Evolutionary conservation across 2,329 filamentous ascomycete species (phyloP).

Genomic region (Fusarium foetens): DNA sequence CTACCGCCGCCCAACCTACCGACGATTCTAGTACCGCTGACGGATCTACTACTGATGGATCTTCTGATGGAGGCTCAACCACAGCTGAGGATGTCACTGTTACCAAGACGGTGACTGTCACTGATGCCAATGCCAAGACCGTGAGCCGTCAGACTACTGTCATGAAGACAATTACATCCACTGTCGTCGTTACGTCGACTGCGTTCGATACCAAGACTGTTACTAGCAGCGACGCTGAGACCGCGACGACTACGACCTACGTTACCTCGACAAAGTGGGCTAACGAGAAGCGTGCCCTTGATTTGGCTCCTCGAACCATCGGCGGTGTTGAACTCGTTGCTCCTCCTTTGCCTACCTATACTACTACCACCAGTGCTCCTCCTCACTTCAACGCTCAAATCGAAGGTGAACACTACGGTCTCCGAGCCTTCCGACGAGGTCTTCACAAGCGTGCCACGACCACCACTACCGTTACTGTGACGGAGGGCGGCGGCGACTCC

Average conservation of each 20-base stretch:
- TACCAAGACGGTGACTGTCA: slow-evolving; percentile 47
- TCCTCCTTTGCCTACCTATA: slow-evolving; percentile 32
- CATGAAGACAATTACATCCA: slow-evolving; percentile 45
- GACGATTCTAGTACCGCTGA: slow-evolving; percentile 12
- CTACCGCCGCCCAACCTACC: slow-evolving; percentile 12
- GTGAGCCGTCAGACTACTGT: slow-evolving; percentile 47
- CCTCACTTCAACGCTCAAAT: slow-evolving; percentile 13
- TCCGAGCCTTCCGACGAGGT: slow-evolving; percentile 32
- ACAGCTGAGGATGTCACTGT: slow-evolving; percentile 44
- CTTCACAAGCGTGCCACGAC: slow-evolving; percentile 51
- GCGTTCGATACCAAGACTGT: slow-evolving; percentile 51
- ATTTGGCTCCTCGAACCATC: slow-evolving; percentile 44
- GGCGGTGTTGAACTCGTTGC: slow-evolving; percentile 30
- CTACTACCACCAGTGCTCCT: slow-evolving; percentile 34
- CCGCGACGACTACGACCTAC: slow-evolving; percentile 51
- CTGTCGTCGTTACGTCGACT: slow-evolving; percentile 50
- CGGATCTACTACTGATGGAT: neutral
- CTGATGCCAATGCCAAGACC: slow-evolving; percentile 41
- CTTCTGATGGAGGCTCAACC: slow-evolving; percentile 4
- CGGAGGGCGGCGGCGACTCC: slow-evolving; percentile 36
- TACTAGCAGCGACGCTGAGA: slow-evolving; percentile 49
- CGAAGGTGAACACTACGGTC: slow-evolving; percentile 25
- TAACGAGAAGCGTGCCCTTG: slow-evolving; percentile 49
- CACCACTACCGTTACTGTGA: slow-evolving; percentile 49
- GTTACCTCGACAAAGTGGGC: slow-evolving; percentile 49